These are phyloP conservation scores for Aspergillus wentii DNA, from an alignment of 495 filamentous ascomycete species.

Conservation along the genomic window DNA sequence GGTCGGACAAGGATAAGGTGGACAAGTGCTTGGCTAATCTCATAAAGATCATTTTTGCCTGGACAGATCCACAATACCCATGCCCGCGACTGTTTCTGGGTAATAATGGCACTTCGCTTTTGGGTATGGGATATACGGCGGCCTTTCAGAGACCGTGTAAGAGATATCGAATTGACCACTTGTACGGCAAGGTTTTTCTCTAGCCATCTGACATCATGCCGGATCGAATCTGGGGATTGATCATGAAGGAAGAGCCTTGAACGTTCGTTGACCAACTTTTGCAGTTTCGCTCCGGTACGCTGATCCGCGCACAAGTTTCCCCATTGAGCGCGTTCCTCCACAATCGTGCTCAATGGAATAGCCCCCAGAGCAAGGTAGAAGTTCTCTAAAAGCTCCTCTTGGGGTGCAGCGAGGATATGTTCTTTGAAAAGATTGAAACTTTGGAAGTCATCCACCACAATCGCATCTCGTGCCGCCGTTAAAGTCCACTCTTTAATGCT, in stretches of 20 bases:
- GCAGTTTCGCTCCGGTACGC: slow-evolving; percentile 50
- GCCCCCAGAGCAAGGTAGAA: slow-evolving; percentile 64
- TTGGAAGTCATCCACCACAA: slow-evolving; percentile 82
- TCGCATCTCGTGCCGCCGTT: slow-evolving; percentile 60
- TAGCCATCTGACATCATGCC: slow-evolving; percentile 82
- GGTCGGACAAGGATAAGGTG: slow-evolving; percentile 75
- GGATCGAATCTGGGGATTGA: slow-evolving; percentile 59
- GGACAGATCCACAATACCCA: slow-evolving; percentile 56
- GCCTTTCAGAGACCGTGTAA: slow-evolving; percentile 67
- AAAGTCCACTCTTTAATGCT: slow-evolving; percentile 74
- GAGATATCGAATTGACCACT: slow-evolving; percentile 65
- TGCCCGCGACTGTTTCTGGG: slow-evolving; percentile 38
- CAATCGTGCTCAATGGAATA: slow-evolving; percentile 33
- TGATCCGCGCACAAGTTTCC: slow-evolving; percentile 51
- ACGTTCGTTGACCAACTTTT: slow-evolving; percentile 78
- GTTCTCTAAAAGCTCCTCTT: slow-evolving; percentile 78
- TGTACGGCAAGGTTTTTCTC: slow-evolving; percentile 80
- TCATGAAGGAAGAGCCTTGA: slow-evolving; percentile 84
- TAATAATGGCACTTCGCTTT: slow-evolving; percentile 63
- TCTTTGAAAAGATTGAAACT: slow-evolving; percentile 81
- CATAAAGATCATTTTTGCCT: slow-evolving; percentile 68
- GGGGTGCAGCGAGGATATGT: slow-evolving; percentile 74
- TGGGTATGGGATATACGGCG: slow-evolving; percentile 61
- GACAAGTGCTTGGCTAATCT: slow-evolving; percentile 81
- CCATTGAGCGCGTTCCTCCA: slow-evolving; percentile 43